Base-by-base conservation (phyloP, 306 rosid species). In the Sicyos edulis region DNA sequence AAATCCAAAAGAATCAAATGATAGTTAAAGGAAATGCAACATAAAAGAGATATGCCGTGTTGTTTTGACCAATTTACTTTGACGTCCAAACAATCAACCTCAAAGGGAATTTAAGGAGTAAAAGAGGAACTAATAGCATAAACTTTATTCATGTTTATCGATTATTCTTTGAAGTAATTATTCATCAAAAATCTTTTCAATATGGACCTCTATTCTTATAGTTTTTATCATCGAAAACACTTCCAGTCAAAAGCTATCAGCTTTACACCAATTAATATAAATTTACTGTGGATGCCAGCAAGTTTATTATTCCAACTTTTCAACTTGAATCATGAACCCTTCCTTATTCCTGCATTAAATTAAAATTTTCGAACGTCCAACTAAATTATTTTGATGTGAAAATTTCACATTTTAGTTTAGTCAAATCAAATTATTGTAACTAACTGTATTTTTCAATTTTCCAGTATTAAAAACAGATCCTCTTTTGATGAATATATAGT, bases 321-420 rank as follows among this genome's bases (percentile, higher is more conserved):
- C 13, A 12, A 22, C 72, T 47, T 47, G 20, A 67, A 45, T 45
- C 56, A 14, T 47, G 11, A 65, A 45, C 40, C 26, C 55, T 24
- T 66, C 53, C 32, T 45, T 42, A 12, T 65, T 44, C n/a, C 26
- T 44, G 8, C 44, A 65, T 47, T 15, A 13, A 20, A 45, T 42
- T 44, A 19, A 66, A 20, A 19, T 1, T 45, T 44, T 40, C 32
- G 54, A 66, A 21, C 20, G 21, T 3, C 40, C 54, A 5, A 47
- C 54, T 12, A 47, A 67, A 47, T 22, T 67, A 67, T 14, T 42
- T 44, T 44, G 71, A 65, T 42, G 51, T 11, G 71, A 67, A 13
- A 1, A 2, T 12, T 6, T 21, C 2, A 19, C 2, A 64, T 4
- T 10, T 44, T 19, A 3, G 69, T 12, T 65, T 20, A 32, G 45